Conservation (phyloP, 2,329 filamentous ascomycete genomes). For the Hypoxylon sp. region DNA sequence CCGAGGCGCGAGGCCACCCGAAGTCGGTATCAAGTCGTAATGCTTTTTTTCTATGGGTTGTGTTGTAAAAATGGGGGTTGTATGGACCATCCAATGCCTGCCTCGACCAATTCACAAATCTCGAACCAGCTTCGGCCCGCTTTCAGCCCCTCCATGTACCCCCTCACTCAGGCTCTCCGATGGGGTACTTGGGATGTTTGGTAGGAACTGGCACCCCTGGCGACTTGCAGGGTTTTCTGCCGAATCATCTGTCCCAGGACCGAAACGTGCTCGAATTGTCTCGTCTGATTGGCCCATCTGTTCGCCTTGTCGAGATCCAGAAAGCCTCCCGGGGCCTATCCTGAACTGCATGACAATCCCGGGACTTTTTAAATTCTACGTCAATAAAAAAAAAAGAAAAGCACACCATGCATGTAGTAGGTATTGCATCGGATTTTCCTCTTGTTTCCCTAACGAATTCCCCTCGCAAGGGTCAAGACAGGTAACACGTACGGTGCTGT, state of each 20-base stretch:
- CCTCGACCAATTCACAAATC: too few species aligned
- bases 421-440: constrained; percentile 5
- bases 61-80: too few species aligned
- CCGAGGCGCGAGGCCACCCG: background rate
- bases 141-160: constrained; percentile 18
- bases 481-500: constrained; percentile 1
- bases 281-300: constrained; percentile 24
- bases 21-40: too few species aligned
- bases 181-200: constrained; percentile 17
- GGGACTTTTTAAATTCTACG: constrained; percentile 20
- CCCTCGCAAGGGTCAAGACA: background rate
- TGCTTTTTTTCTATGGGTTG: too few species aligned
- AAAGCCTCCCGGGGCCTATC: constrained; percentile 7
- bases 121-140: constrained; percentile 27
- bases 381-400: constrained; percentile 18
- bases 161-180: constrained; percentile 4
- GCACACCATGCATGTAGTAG: too few species aligned
- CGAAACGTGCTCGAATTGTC: constrained; percentile 28
- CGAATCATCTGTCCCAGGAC: constrained; percentile 30
- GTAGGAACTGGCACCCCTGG: constrained; percentile 12
- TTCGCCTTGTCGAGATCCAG: constrained; percentile 21
- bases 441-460: background rate
- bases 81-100: too few species aligned
- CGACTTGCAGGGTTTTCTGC: constrained; percentile 20
- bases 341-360: constrained; percentile 4